Evolutionary conservation across 768 basidiomycete species (phyloP), one percentile per base, ranked within the genome.

Genomic region (Boletus reticuloceps): DNA sequence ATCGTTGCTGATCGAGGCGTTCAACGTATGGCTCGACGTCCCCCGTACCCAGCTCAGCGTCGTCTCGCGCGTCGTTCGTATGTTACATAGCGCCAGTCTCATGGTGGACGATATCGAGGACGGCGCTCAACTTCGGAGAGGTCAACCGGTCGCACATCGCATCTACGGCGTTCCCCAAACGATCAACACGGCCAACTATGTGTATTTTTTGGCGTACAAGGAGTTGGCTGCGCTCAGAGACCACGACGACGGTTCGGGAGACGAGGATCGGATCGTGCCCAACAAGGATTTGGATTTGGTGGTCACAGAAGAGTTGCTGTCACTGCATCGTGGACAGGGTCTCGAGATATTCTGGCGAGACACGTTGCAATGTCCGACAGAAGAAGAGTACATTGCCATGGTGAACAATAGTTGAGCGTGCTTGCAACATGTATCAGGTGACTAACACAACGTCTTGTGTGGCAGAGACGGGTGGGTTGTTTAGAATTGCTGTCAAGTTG

Each of bases 21-120:
- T 98, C 82, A 96, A 98, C 63, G 37, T 74, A 2, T 99, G 97
- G 97, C 82, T 98, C 14, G 69, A 86, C 8, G 94, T 98, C 3
- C 89, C 92, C 0, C 68, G 74, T 27, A 80, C 82, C 25, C 88
- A 88, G 68, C 80, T 97, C 17, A 68, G 69, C 27, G 75, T 89
- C 41, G 94, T 99, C 56, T 80, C 86, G 3, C 81, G 80, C 58
- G 82, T 99, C 50, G 90, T 99, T 34, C 85, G 85, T 65, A 98
- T 96, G 94, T 77, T 98, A 19, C 97, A 99, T 63, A 93, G 86
- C 50, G 94, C 95, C 6, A 94, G 91, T 68, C 78, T 99, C 25
- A 80, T 98, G 95, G 82, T 97, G 58, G 94, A 97, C 66, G 94
- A 97, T 68, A 95, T 97, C 39, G 91, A 97, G 70, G 94, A 97